Evolutionary conservation across 306 rosid genomes (phyloP).

Genomic region (Geum urbanum): DNA sequence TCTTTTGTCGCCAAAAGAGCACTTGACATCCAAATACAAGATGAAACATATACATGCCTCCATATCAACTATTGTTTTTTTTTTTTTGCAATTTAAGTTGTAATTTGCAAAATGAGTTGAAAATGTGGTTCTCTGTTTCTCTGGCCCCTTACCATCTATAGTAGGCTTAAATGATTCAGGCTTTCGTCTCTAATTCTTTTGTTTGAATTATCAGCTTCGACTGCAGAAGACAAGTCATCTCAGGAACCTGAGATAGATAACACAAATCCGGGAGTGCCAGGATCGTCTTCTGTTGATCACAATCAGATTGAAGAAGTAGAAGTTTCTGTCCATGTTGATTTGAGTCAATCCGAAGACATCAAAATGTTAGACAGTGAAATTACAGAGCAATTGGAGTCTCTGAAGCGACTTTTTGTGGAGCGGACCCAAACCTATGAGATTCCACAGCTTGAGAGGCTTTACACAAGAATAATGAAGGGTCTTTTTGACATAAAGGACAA

Average conservation of each 20-base stretch:
- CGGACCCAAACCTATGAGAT: conserved; percentile 53
- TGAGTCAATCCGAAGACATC: conserved; percentile 35
- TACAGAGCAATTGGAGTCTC: conserved; percentile 49
- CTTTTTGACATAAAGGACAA: conserved; percentile 56
- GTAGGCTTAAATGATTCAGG: neutral
- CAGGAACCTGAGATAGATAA: conserved; percentile 45
- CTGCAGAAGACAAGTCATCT: conserved; percentile 56
- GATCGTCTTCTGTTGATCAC: conserved; percentile 36
- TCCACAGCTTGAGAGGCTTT: conserved; percentile 87
- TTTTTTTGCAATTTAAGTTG: too few species aligned
- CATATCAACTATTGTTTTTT: neutral
- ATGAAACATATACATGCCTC: neutral
- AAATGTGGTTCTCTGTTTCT: neutral
- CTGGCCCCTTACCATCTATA: neutral
- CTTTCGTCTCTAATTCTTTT: neutral
- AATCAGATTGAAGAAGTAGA: conserved; percentile 30
- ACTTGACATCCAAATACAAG: neutral
- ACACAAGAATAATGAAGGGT: conserved; percentile 80
- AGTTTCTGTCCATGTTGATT: conserved; percentile 33
- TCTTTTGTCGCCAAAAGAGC: neutral
- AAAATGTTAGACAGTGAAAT: conserved; percentile 43
- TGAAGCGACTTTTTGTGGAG: conserved; percentile 50
- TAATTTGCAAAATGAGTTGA: neutral
- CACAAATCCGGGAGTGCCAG: conserved; percentile 32
- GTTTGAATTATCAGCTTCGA: conserved; percentile 20